phyloP scores from a whole-genome alignment of 441 rosid species.

The Populus trichocarpa region DNA sequence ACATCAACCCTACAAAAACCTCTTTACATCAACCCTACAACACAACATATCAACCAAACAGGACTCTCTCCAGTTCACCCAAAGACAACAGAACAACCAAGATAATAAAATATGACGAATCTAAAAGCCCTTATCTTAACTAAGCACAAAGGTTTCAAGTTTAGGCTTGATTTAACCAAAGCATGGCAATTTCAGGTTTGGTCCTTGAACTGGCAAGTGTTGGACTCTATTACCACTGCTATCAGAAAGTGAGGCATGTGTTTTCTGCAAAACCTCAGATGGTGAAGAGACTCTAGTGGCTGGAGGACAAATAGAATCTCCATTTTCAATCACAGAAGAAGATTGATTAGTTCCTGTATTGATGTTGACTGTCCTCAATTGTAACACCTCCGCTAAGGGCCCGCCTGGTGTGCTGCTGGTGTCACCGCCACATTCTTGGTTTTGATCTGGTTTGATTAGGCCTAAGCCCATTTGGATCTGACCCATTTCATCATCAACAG shows the following conservation, averaged over 20 bases:
- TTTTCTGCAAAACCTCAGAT: slow-evolving; percentile 45
- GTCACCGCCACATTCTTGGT: slow-evolving; percentile 24
- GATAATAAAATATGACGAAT: background rate
- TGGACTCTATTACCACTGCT: slow-evolving; percentile 50
- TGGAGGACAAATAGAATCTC: slow-evolving; percentile 29
- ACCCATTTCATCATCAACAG: slow-evolving; percentile 30
- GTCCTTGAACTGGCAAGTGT: slow-evolving; percentile 24
- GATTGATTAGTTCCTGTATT: slow-evolving; percentile 5
- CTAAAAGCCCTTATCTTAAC: background rate
- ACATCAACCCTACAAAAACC: background rate
- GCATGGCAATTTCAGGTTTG: slow-evolving; percentile 30
- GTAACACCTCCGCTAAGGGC: slow-evolving; percentile 61
- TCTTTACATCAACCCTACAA: background rate
- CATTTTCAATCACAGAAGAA: slow-evolving; percentile 17
- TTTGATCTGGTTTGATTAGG: slow-evolving; percentile 23
- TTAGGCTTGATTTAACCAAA: slow-evolving; percentile 1
- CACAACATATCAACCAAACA: background rate
- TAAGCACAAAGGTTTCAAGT: background rate
- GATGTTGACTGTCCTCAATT: slow-evolving; percentile 24
- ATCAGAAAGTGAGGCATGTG: slow-evolving; percentile 46
- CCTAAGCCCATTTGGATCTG: slow-evolving; percentile 29
- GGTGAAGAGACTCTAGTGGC: slow-evolving; percentile 44
- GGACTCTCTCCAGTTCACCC: background rate
- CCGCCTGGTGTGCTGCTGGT: slow-evolving; percentile 45
- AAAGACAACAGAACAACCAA: background rate